Evolutionary conservation across 2,329 filamentous ascomycete genomes (phyloP).

Genomic region (Pseudogymnoascus sp.): DNA sequence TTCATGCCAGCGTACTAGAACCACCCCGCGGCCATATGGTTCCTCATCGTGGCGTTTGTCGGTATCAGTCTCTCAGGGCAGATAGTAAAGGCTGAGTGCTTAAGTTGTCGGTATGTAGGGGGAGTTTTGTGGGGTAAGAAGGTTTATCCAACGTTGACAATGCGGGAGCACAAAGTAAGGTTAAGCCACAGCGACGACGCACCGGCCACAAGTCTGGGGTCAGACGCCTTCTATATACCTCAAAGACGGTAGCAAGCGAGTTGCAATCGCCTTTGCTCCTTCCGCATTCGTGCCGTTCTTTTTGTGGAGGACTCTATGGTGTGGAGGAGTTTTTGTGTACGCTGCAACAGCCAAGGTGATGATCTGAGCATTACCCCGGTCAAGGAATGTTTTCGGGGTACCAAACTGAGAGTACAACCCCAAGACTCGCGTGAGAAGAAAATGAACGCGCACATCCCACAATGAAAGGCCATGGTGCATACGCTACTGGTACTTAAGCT

Average conservation of each 20-base stretch:
- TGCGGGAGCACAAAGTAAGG: neutral
- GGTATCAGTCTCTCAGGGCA: neutral
- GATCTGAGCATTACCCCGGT: neutral
- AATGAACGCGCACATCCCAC: neutral
- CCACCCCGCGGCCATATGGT: constrained; percentile 5
- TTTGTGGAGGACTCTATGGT: neutral
- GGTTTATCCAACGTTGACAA: neutral
- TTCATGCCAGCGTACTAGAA: neutral
- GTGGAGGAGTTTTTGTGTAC: neutral
- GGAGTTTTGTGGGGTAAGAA: neutral
- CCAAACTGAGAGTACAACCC: neutral
- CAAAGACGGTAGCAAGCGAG: neutral
- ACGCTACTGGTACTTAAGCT: neutral
- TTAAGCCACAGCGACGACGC: neutral
- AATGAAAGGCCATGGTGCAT: neutral
- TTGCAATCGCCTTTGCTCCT: neutral
- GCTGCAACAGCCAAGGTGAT: neutral
- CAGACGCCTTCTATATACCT: neutral
- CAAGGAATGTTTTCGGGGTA: neutral
- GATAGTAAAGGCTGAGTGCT: neutral
- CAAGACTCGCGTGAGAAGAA: too few relatives aligned
- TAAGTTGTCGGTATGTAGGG: neutral
- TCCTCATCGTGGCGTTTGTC: neutral
- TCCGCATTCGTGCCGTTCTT: neutral
- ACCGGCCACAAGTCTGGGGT: neutral